A percentile compares a stretch with the other conserved stretches of the same genome.
Conservation (phyloP, 768 basidiomycete genomes). For the Lactifluus volemus region DNA sequence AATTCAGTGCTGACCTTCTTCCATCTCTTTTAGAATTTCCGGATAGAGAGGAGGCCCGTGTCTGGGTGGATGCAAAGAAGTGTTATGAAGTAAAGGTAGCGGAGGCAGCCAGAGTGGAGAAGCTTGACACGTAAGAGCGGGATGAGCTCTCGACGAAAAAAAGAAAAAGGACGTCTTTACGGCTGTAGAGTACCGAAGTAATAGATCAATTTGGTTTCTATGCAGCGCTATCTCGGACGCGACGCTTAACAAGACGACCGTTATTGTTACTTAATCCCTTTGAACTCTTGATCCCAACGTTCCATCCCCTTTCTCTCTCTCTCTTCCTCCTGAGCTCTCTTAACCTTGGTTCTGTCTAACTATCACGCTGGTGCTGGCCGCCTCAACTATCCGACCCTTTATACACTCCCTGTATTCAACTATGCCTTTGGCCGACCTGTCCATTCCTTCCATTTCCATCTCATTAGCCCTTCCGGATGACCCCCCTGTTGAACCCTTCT, state of each 20-base stretch:
- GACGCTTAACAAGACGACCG: background rate
- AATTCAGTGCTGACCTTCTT: conserved; percentile 82
- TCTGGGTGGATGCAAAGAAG: conserved; percentile 84
- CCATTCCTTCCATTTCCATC: conserved; percentile 61
- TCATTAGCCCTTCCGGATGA: conserved; percentile 58
- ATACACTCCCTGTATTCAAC: conserved; percentile 19
- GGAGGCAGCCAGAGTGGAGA: conserved; percentile 36
- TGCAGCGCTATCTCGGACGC: background rate
- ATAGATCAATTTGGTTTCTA: background rate
- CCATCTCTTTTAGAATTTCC: conserved; percentile 79
- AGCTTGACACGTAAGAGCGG: conserved; percentile 15
- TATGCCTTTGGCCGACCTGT: conserved; percentile 29
- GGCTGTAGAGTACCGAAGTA: background rate
- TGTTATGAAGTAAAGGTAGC: conserved; percentile 64
- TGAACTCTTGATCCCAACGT: no score
- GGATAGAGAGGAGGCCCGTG: conserved; percentile 50
- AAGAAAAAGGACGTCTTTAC: background rate
- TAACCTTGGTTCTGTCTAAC: conserved; percentile 9
- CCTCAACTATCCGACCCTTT: conserved; percentile 21
- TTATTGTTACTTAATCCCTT: background rate
- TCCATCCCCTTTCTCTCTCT: conserved; percentile 21
- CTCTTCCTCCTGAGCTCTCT: conserved; percentile 22
- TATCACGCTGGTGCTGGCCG: conserved; percentile 30
- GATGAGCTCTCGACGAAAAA: background rate
- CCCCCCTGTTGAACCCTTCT: conserved; percentile 44